Percentiles rank a stretch among this genome's conserved stretches.
These are phyloP conservation scores for Hypseocharis bilobata DNA, from an alignment of 441 rosid species.

Conservation along the genomic window DNA sequence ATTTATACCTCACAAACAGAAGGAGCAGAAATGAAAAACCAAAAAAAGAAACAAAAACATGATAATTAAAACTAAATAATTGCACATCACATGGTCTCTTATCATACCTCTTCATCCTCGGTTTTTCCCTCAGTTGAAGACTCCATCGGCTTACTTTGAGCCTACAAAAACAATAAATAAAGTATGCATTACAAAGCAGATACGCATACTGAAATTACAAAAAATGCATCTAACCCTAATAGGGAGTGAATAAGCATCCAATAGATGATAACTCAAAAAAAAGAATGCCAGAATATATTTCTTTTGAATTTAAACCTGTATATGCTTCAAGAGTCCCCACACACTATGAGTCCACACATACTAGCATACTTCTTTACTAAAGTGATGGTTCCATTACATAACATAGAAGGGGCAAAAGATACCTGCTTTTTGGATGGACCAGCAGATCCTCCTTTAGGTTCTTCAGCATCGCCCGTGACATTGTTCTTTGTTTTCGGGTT, in stretches of 20 bases:
- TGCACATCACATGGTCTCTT: neutral
- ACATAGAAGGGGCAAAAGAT: neutral
- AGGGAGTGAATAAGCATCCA: neutral
- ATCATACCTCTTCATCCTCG: slow-evolving; percentile 45
- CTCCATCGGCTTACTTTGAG: slow-evolving; percentile 44
- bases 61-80: neutral
- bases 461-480: slow-evolving; percentile 29
- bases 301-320: neutral
- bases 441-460: slow-evolving; percentile 28
- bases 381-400: too few relatives aligned
- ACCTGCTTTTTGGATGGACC: slow-evolving; percentile 65
- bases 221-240: neutral
- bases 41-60: neutral
- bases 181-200: slow-evolving; percentile 3
- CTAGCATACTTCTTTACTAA: neutral
- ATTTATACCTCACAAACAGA: too few relatives aligned
- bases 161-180: slow-evolving; percentile 11
- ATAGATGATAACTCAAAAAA: neutral
- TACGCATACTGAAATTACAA: neutral
- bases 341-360: neutral
- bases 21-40: too few relatives aligned
- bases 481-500: slow-evolving; percentile 36
- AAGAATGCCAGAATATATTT: neutral
- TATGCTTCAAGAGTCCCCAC: neutral
- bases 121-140: slow-evolving; percentile 35